A percentile compares a stretch with the other conserved stretches of the same genome.
Conservation (phyloP, 225 moss, liverwort and hornwort genomes). For the Thuidium tamariscinum region DNA sequence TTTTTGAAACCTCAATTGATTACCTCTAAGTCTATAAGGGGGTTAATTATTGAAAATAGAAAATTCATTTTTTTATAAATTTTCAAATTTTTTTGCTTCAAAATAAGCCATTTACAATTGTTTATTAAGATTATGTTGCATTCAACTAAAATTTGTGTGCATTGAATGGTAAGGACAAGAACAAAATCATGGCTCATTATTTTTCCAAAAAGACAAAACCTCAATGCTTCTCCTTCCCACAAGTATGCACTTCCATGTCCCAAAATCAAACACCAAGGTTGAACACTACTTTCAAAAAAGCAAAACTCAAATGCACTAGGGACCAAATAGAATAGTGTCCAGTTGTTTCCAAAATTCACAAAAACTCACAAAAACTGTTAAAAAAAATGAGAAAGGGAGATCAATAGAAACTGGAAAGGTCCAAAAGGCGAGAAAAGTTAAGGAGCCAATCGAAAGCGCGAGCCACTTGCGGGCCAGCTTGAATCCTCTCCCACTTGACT, state of each 20-base stretch:
- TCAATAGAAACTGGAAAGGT: background rate
- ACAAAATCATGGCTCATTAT: too few relatives aligned
- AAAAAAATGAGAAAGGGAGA: background rate
- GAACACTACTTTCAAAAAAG: background rate
- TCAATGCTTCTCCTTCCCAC: too few relatives aligned
- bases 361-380: too few relatives aligned
- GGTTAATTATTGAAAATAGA: rapidly evolving
- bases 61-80: background rate
- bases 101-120: background rate
- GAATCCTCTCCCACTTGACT: background rate
- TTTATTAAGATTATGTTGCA: too few relatives aligned
- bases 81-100: background rate
- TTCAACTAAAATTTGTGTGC: background rate
- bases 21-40: rapidly evolving
- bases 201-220: background rate
- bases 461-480: background rate
- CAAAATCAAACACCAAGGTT: too few relatives aligned
- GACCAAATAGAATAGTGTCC: background rate
- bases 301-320: background rate
- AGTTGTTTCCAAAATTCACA: background rate
- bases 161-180: background rate
- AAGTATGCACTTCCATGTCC: too few relatives aligned
- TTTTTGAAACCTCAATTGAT: background rate
- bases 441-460: background rate
- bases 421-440: background rate